Conservation (phyloP, 2,329 filamentous ascomycete species). For the Waltergamsia citrina region DNA sequence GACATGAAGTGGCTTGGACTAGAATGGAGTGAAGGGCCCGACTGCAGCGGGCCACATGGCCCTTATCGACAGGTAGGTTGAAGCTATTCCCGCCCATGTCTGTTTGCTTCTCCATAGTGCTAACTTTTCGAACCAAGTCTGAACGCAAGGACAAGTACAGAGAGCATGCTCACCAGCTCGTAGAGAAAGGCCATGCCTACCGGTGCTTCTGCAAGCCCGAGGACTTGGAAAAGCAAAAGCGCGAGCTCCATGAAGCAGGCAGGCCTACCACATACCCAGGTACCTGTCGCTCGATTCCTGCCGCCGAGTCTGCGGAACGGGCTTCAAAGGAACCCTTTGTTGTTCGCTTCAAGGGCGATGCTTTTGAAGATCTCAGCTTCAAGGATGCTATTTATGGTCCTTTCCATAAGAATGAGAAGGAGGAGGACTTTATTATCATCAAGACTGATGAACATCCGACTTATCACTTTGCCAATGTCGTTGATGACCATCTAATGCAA, state of each 20-base stretch:
- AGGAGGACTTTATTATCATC: slow-evolving; percentile 81
- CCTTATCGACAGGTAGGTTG: slow-evolving; percentile 70
- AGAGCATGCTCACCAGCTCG: slow-evolving; percentile 57
- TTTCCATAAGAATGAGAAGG: slow-evolving; percentile 42
- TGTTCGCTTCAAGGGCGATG: slow-evolving; percentile 61
- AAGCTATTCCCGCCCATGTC: not conserved
- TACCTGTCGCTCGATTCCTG: slow-evolving; percentile 59
- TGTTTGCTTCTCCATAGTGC: no score
- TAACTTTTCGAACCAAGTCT: slow-evolving; percentile 55
- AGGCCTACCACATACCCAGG: slow-evolving; percentile 42
- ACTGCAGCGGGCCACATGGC: slow-evolving; percentile 69
- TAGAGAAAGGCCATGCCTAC: slow-evolving; percentile 70
- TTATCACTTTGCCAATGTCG: slow-evolving; percentile 94
- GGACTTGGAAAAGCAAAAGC: slow-evolving; percentile 58
- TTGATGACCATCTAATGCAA: slow-evolving; percentile 91
- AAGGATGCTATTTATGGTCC: slow-evolving; percentile 72
- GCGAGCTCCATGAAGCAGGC: slow-evolving; percentile 45
- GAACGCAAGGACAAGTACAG: slow-evolving; percentile 67
- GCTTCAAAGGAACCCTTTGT: slow-evolving; percentile 66
- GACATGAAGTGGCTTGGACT: slow-evolving; percentile 86
- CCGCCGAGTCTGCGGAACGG: slow-evolving; percentile 59
- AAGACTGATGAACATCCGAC: slow-evolving; percentile 91
- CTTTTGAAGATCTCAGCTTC: slow-evolving; percentile 49
- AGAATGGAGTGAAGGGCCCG: slow-evolving; percentile 89
- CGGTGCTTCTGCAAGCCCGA: slow-evolving; percentile 83